phyloP scores from a whole-genome alignment of 164 flowering plant genomes.

The Vitis amurensis region DNA sequence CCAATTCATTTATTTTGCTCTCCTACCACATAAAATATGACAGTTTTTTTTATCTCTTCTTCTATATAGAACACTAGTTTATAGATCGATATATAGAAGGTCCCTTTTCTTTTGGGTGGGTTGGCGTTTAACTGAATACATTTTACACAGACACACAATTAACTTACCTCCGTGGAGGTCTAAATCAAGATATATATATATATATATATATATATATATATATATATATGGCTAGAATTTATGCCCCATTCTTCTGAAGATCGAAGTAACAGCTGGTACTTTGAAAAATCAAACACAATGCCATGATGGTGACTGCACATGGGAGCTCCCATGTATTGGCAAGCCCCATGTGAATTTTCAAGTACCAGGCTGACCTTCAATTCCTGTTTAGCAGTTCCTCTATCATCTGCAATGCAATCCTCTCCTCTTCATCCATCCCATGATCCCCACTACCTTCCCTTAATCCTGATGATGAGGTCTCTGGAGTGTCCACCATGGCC shows the following conservation, averaged over 20 bases:
- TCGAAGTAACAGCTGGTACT: too few relatives aligned
- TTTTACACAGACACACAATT: too few relatives aligned
- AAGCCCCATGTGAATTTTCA: neutral
- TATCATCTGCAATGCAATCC: conserved; percentile 65
- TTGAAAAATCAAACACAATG: too few relatives aligned
- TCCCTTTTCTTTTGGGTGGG: too few relatives aligned
- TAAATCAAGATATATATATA: too few relatives aligned
- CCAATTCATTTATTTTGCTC: neutral
- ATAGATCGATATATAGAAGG: too few relatives aligned
- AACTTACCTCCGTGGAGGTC: too few relatives aligned
- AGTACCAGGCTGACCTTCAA: conserved; percentile 5
- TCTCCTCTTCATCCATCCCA: conserved; percentile 54
- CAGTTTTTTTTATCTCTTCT: too few relatives aligned
- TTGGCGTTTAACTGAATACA: too few relatives aligned
- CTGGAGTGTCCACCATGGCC: neutral
- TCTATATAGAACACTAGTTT: too few relatives aligned
- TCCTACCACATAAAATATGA: neutral
- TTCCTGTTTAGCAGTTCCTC: conserved; percentile 58
- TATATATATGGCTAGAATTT: too few relatives aligned
- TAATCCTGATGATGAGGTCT: neutral
- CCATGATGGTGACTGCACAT: neutral
- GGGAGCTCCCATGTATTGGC: neutral
- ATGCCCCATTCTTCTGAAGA: neutral
- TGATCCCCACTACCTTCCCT: conserved; percentile 3
- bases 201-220: too few relatives aligned